phyloP scores from a whole-genome alignment of 148 eudicot genomes.

The Chenopodium album region DNA sequence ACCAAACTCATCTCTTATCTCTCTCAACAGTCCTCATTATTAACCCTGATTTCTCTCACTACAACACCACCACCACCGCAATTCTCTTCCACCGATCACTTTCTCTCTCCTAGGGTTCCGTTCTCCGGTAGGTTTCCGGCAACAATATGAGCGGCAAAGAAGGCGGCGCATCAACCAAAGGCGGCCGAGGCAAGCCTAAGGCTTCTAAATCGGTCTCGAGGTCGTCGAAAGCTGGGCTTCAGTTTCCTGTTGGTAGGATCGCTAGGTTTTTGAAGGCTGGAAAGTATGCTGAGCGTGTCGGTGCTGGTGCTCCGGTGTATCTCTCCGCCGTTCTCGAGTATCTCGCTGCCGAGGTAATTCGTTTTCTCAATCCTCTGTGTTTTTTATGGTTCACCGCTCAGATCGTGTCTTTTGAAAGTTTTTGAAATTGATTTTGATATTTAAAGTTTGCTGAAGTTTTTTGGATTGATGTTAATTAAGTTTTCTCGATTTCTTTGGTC shows the following conservation, averaged over 20 bases:
- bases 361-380: not conserved
- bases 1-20: not conserved
- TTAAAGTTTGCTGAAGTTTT: not conserved
- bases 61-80: not conserved
- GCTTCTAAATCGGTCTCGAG: conserved; percentile 38
- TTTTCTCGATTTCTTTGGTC: not conserved
- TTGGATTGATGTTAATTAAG: not conserved
- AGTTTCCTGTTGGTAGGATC: conserved; percentile 48
- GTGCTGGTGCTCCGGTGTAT: conserved; percentile 52
- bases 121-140: not conserved
- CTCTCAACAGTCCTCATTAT: too few species aligned
- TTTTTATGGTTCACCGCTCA: not conserved
- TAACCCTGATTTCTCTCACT: not conserved
- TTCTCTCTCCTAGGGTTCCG: conserved; percentile 35
- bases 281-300: conserved; percentile 48
- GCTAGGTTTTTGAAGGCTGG: conserved; percentile 45
- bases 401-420: not conserved
- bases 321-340: conserved; percentile 52
- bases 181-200: conserved; percentile 44
- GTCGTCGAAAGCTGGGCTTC: conserved; percentile 43
- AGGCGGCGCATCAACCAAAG: conserved; percentile 32
- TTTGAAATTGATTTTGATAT: too few species aligned
- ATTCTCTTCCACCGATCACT: not conserved
- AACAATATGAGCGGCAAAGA: conserved; percentile 43
- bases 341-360: conserved; percentile 46